phyloP scores from a whole-genome alignment of 2,329 filamentous ascomycete genomes.

The Fusarium denticulatum region DNA sequence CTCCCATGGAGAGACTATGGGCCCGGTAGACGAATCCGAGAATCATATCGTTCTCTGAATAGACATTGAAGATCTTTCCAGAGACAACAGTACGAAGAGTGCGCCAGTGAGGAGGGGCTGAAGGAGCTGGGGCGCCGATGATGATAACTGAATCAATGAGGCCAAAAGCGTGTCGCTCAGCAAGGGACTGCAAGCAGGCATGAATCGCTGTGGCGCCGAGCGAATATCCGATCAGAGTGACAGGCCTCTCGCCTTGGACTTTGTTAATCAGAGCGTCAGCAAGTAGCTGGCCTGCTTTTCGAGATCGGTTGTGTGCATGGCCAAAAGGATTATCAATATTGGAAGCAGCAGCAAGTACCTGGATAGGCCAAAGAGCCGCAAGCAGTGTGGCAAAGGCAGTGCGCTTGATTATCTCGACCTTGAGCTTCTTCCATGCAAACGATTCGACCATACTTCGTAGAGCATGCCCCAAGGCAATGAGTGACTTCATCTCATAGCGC shows the following conservation, averaged over 20 bases:
- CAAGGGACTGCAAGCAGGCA: slow-evolving; percentile 79
- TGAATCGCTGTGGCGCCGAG: slow-evolving; percentile 85
- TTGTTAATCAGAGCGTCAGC: slow-evolving; percentile 85
- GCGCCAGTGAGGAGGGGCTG: slow-evolving; percentile 77
- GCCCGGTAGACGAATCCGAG: slow-evolving; percentile 88
- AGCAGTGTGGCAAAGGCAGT: slow-evolving; percentile 75
- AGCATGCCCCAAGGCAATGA: slow-evolving; percentile 79
- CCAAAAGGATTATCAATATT: slow-evolving; percentile 85
- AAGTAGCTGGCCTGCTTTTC: slow-evolving; percentile 82
- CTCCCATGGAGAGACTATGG: slow-evolving; percentile 81
- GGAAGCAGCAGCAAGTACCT: slow-evolving; percentile 71
- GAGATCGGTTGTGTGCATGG: slow-evolving; percentile 78
- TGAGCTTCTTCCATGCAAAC: slow-evolving; percentile 79
- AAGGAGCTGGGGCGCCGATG: slow-evolving; percentile 83
- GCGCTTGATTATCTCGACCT: slow-evolving; percentile 77
- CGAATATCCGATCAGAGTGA: slow-evolving; percentile 84
- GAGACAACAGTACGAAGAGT: slow-evolving; percentile 80
- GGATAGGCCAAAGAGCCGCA: slow-evolving; percentile 76
- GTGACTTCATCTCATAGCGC: slow-evolving; percentile 81
- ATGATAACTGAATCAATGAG: slow-evolving; percentile 85
- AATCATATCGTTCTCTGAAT: slow-evolving; percentile 86
- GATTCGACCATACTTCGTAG: slow-evolving; percentile 77
- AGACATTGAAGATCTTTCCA: slow-evolving; percentile 87
- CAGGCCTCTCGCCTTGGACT: slow-evolving; percentile 82
- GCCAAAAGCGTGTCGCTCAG: slow-evolving; percentile 82